phyloP scores from a whole-genome alignment of 768 basidiomycete species.

The Dentipellis sp. region DNA sequence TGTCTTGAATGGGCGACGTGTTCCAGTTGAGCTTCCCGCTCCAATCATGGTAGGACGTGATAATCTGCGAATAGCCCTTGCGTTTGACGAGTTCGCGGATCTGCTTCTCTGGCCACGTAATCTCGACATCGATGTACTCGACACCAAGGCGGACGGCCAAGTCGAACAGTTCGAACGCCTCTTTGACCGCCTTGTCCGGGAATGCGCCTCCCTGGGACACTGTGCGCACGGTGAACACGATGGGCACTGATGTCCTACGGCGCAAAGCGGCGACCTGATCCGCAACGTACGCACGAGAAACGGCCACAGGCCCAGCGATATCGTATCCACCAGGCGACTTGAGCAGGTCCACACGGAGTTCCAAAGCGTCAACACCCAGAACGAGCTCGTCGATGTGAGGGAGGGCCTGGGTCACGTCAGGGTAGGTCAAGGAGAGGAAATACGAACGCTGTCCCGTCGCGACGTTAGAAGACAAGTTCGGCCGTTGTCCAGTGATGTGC shows the following conservation, averaged over 20 bases:
- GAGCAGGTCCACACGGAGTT: slow-evolving; percentile 89
- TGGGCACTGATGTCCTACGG: slow-evolving; percentile 67
- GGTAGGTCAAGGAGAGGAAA: slow-evolving; percentile 90
- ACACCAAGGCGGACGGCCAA: slow-evolving; percentile 77
- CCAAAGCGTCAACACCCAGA: slow-evolving; percentile 84
- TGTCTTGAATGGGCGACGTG: slow-evolving; percentile 51
- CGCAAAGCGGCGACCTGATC: slow-evolving; percentile 76
- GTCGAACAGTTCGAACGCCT: slow-evolving; percentile 65
- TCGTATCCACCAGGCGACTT: slow-evolving; percentile 39
- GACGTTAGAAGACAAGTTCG: slow-evolving; percentile 55
- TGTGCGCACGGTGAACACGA: slow-evolving; percentile 89
- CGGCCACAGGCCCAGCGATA: slow-evolving; percentile 44
- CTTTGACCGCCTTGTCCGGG: slow-evolving; percentile 67
- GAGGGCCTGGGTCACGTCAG: slow-evolving; percentile 69
- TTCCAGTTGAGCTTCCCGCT: slow-evolving; percentile 80
- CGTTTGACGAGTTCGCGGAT: slow-evolving; percentile 48
- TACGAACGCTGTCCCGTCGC: slow-evolving; percentile 59
- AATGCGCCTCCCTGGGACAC: slow-evolving; percentile 85
- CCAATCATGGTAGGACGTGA: slow-evolving; percentile 96
- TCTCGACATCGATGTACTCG: slow-evolving; percentile 92
- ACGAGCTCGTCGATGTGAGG: slow-evolving; percentile 62
- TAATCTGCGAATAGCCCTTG: slow-evolving; percentile 71
- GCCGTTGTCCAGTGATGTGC: slow-evolving; percentile 66
- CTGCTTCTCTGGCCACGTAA: slow-evolving; percentile 55
- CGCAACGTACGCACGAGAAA: slow-evolving; percentile 64